Base-by-base conservation (phyloP, 2,329 filamentous ascomycete genomes). In the Tolypocladium guangdongense region DNA sequence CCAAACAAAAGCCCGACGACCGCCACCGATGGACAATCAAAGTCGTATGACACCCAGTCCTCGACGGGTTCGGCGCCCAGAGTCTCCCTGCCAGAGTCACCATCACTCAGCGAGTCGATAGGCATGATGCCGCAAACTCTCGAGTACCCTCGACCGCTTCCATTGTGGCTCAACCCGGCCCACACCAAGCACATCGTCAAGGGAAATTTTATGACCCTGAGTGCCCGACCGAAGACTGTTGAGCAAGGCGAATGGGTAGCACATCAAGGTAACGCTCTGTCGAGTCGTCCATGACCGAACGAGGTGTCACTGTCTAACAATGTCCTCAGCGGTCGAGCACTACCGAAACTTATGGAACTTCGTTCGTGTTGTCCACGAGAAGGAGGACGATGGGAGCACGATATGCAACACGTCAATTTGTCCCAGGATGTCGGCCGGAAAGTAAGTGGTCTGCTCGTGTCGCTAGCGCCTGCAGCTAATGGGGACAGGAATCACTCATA, bases 221-320 rank as follows among this genome's bases (percentile, higher is more conserved):
- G 91, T 63, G 90, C 90, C 50, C 87, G 91, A 66, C 92, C 92
- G 22, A 91, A 92, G 74, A 91, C 93, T 54, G 88, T 96, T 48
- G 92, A 96, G 64, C 84, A 90, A 66, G 92, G 90, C 59, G 92
- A 96, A 71, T 97, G 92, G 92, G 80, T 96, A 62, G 91, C 91
- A 57, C 90, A 96, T 70, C 92, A 96, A 78, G 85, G 92, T 95
- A 78, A 73, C 63, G 11, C n/a, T 18, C 8, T 8, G 10, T 22
- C 38, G 3, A 11, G 35, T 57, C 11, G 14, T 10, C 39, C 18
- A 12, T 27, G 27, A 8, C 30, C 8, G 5, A 1, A 18, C 35
- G 7, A 22, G 12, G 35, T 10, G 3, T 8, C 32, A 4, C 6
- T 8, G 22, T 20, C 56, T 57, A 33, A 59, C 54, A 8, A n/a